A percentile compares a stretch with the other conserved stretches of the same genome.
phyloP scores from a whole-genome alignment of 2,329 filamentous ascomycete genomes.

The Aspergillus sp. region DNA sequence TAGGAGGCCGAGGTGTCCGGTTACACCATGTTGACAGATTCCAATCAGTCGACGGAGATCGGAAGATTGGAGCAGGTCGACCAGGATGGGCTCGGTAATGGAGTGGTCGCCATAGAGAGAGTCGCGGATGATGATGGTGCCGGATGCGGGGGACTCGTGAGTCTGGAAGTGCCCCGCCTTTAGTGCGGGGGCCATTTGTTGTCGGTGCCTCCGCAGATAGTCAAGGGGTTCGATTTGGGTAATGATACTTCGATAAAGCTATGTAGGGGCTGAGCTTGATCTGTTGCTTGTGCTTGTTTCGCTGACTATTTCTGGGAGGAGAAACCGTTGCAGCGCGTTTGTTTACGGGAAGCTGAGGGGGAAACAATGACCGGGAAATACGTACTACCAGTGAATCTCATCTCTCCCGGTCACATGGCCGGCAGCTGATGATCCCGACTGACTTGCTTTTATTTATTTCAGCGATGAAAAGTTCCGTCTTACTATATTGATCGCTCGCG shows the following conservation, averaged over 20 bases:
- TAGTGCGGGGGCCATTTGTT: background rate
- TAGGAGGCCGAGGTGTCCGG: constrained; percentile 37
- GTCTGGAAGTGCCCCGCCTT: constrained; percentile 23
- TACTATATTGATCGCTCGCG: too few relatives aligned
- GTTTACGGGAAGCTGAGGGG: background rate
- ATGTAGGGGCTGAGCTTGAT: background rate
- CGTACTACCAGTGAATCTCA: background rate
- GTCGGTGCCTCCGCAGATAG: background rate
- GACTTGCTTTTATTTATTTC: background rate
- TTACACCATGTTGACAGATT: constrained; percentile 43
- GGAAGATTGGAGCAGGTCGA: constrained; percentile 38
- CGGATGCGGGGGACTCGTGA: constrained; percentile 16
- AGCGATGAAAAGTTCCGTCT: too few relatives aligned
- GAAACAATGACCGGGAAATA: background rate
- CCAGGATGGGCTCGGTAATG: constrained; percentile 40
- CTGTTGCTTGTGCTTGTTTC: background rate
- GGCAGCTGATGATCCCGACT: background rate
- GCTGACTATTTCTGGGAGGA: background rate
- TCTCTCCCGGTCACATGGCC: background rate
- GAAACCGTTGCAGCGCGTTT: background rate
- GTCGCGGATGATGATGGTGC: constrained; percentile 33
- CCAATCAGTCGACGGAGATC: constrained; percentile 38
- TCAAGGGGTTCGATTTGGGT: background rate
- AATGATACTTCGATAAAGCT: background rate
- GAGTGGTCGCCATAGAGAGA: constrained; percentile 38